phyloP scores from a whole-genome alignment of 164 flowering plant genomes.

The Tetrastigma voinierianum region DNA sequence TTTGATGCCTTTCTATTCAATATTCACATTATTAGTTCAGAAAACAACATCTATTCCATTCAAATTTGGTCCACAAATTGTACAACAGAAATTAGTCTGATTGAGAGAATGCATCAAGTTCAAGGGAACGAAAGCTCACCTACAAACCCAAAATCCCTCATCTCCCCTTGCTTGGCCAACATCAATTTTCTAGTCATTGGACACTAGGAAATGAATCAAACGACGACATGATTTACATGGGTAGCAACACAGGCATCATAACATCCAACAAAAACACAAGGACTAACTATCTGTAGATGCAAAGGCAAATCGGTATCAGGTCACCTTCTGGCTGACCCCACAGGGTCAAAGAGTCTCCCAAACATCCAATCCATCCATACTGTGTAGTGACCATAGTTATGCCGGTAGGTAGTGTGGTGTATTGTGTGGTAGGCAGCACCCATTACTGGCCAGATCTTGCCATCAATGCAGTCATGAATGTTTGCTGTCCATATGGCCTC shows the following conservation, averaged over 20 bases:
- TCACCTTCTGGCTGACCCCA: conserved; percentile 32
- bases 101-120: background rate
- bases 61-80: too few relatives aligned
- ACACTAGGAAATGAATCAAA: background rate
- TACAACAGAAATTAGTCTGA: background rate
- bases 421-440: conserved; percentile 98
- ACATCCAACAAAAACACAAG: background rate
- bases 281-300: background rate
- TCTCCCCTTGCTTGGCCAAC: background rate
- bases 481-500: conserved; percentile 95
- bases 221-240: conserved; percentile 9
- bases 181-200: background rate
- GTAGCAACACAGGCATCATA: background rate
- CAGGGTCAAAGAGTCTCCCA: conserved; percentile 85
- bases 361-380: conserved; percentile 98
- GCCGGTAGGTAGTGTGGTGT: conserved; percentile 93
- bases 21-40: too few relatives aligned
- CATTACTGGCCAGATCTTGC: conserved; percentile 90
- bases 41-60: too few relatives aligned
- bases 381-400: conserved; percentile 92
- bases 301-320: conserved; percentile 13
- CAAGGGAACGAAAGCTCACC: background rate
- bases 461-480: conserved; percentile 91
- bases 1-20: too few relatives aligned
- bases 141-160: background rate